Conservation (phyloP, 2,329 filamentous ascomycete species). For the Raffaelea deltoideospora region DNA sequence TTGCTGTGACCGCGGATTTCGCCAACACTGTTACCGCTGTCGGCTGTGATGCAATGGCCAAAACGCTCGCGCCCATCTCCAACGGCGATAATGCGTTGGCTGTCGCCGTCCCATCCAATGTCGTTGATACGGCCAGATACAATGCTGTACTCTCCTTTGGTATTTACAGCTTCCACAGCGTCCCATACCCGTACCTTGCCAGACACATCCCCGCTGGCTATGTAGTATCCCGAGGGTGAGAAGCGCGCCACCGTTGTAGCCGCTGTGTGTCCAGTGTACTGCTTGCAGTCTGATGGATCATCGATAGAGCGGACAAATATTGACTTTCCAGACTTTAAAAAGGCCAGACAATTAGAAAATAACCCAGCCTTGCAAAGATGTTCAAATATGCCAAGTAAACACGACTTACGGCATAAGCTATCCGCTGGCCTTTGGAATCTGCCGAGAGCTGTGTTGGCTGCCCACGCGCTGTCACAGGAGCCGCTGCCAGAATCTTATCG, state of each 20-base stretch:
- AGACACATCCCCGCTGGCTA: conserved; percentile 78
- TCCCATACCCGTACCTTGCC: conserved; percentile 90
- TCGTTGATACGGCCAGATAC: conserved; percentile 93
- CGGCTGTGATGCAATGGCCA: conserved; percentile 85
- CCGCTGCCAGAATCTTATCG: conserved; percentile 65
- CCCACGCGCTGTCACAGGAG: conserved; percentile 69
- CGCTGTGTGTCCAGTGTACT: conserved; percentile 85
- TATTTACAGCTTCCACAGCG: conserved; percentile 66
- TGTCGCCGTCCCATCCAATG: conserved; percentile 94
- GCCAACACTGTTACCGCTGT: conserved; percentile 90
- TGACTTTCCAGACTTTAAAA: conserved; percentile 95
- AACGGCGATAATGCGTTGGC: conserved; percentile 88
- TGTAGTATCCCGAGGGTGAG: conserved; percentile 84
- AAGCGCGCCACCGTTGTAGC: conserved; percentile 88
- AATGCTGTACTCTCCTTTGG: conserved; percentile 88
- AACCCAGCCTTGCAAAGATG: neutral
- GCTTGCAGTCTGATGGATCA: conserved; percentile 65
- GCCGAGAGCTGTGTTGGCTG: conserved; percentile 79
- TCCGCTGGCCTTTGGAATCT: conserved; percentile 77
- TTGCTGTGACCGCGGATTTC: conserved; percentile 88
- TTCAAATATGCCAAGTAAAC: neutral
- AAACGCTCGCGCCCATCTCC: conserved; percentile 89
- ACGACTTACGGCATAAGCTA: conserved; percentile 72
- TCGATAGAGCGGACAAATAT: conserved; percentile 94
- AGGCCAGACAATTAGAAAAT: too few relatives aligned